Evolutionary conservation across 2,329 filamentous ascomycete species (phyloP).

Genomic region (Alternaria sp.): DNA sequence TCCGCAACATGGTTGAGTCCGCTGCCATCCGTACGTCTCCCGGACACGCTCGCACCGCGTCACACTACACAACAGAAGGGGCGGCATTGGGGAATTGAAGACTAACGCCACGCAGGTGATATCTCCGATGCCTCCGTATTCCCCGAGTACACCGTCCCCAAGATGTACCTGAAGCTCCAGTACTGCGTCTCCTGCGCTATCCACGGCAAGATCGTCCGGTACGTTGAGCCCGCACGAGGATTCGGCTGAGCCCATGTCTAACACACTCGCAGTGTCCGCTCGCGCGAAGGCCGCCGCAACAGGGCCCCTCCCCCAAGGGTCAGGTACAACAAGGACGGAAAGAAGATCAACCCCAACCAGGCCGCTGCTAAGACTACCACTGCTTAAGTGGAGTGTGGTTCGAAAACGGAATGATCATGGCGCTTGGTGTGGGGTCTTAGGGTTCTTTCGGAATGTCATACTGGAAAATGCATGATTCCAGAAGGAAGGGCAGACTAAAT

Average conservation of each 20-base stretch:
- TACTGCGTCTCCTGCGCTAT: conserved; percentile 99
- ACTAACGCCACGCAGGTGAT: conserved; percentile 74
- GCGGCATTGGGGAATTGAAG: conserved; percentile 14
- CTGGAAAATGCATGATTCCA: conserved; percentile 46
- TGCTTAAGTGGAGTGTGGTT: conserved; percentile 34
- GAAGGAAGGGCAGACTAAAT: conserved; percentile 37
- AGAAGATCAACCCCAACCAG: conserved; percentile 95
- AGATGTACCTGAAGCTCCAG: conserved; percentile 99
- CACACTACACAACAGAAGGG: conserved; percentile 3
- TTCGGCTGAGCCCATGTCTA: conserved; percentile 13
- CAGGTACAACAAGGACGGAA: conserved; percentile 99
- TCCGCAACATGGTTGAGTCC: conserved; percentile 99
- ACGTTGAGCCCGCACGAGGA: conserved; percentile 58
- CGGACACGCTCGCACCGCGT: conserved; percentile 5
- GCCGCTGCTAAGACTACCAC: conserved; percentile 69
- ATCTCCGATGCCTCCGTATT: conserved; percentile 99
- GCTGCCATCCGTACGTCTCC: conserved; percentile 92
- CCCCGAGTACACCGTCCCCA: conserved; percentile 98
- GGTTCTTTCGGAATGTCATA: conserved; percentile 45
- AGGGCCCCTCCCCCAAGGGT: conserved; percentile 96
- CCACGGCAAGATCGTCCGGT: conserved; percentile 99
- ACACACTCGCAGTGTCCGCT: conserved; percentile 78
- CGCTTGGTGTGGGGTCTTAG: conserved; percentile 44
- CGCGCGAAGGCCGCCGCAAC: conserved; percentile 96
- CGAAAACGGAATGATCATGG: conserved; percentile 39